phyloP scores from a whole-genome alignment of 768 basidiomycete genomes.

The Kondoa subrosea region DNA sequence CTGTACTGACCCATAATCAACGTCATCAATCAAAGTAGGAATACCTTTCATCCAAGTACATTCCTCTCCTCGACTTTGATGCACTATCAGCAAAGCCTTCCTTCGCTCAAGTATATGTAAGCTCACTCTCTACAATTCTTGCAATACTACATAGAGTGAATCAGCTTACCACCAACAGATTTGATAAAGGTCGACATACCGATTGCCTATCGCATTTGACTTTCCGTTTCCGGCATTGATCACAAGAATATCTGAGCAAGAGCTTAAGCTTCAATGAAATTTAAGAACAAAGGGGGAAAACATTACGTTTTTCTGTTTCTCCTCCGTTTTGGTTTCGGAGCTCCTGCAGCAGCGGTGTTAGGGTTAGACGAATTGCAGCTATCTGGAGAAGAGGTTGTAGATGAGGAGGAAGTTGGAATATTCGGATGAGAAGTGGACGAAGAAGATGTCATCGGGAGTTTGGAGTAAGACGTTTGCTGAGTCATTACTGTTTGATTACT shows the following conservation, averaged over 20 bases:
- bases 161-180: not conserved
- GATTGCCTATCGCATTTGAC: not conserved
- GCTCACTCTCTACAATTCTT: not conserved
- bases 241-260: not conserved
- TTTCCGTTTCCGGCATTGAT: not conserved
- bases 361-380: not conserved
- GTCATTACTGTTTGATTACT: no score
- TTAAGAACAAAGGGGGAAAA: not conserved
- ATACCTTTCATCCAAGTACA: not conserved
- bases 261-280: not conserved
- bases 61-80: not conserved
- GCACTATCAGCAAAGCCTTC: not conserved
- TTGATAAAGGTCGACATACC: not conserved
- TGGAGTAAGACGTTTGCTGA: no score
- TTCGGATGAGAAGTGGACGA: no score
- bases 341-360: not conserved
- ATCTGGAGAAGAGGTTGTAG: not conserved
- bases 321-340: not conserved
- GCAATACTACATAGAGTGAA: not conserved
- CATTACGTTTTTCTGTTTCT: not conserved
- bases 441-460: no score
- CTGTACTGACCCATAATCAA: not conserved
- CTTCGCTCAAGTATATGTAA: not conserved
- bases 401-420: no score
- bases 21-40: not conserved